These are phyloP conservation scores for Coffea humblotiana DNA, from an alignment of 305 asterid genomes.

Conservation along the genomic window DNA sequence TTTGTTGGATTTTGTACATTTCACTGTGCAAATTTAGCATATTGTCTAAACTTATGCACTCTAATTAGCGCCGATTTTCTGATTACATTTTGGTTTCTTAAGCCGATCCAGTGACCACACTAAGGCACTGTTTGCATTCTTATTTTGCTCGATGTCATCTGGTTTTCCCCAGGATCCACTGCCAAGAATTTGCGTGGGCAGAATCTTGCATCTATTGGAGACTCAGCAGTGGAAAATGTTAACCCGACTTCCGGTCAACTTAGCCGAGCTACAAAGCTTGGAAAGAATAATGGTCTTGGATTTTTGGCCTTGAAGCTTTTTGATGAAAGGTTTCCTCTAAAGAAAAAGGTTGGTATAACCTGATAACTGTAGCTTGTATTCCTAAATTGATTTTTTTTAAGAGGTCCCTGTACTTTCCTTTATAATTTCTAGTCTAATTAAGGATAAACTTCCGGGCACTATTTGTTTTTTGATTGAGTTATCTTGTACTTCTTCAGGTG, in stretches of 20 bases:
- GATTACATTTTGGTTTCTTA: neutral
- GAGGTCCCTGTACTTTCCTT: neutral
- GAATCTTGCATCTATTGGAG: constrained; percentile 33
- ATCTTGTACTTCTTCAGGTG: neutral
- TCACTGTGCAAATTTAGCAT: neutral
- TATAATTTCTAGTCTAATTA: neutral
- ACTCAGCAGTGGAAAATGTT: constrained; percentile 25
- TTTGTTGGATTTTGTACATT: neutral
- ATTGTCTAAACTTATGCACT: neutral
- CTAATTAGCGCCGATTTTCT: neutral
- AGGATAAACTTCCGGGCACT: neutral
- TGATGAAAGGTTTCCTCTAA: constrained; percentile 49
- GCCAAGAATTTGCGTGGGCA: constrained; percentile 36
- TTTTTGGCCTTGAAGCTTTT: constrained; percentile 42
- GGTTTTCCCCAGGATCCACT: constrained; percentile 50
- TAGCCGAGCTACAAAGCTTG: constrained; percentile 24
- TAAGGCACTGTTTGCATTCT: constrained; percentile 15
- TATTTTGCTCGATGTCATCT: constrained; percentile 29
- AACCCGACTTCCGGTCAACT: constrained; percentile 27
- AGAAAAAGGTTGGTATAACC: constrained; percentile 54
- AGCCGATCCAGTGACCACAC: neutral
- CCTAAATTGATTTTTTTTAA: neutral
- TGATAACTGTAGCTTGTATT: constrained; percentile 11
- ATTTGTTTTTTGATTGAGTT: neutral
- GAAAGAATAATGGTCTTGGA: constrained; percentile 31